A percentile compares a stretch with the other conserved stretches of the same genome.
phyloP scores from a whole-genome alignment of 768 basidiomycete genomes.

The Obba rivulosa region DNA sequence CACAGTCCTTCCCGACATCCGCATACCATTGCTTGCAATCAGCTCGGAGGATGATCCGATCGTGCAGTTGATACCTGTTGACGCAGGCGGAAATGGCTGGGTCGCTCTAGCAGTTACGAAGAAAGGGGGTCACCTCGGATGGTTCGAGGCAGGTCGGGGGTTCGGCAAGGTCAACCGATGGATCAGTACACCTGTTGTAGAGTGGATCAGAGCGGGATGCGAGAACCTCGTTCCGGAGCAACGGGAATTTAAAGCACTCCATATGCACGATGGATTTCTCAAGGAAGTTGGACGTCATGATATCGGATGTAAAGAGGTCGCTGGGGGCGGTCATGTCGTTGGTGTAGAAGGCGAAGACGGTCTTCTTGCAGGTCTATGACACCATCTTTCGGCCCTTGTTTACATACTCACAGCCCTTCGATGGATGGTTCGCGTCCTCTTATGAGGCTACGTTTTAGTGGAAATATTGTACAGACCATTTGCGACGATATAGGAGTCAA shows the following conservation, averaged over 20 bases:
- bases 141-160: slow-evolving; percentile 54
- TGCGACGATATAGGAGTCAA: slow-evolving; percentile 25
- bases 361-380: slow-evolving; percentile 58
- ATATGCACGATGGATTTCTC: slow-evolving; percentile 54
- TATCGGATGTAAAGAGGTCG: slow-evolving; percentile 55
- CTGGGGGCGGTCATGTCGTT: slow-evolving; percentile 46
- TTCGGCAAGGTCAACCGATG: slow-evolving; percentile 28
- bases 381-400: no score
- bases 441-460: not conserved
- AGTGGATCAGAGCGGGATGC: slow-evolving; percentile 60
- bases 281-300: slow-evolving; percentile 51
- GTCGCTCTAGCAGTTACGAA: slow-evolving; percentile 58
- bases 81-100: slow-evolving; percentile 46
- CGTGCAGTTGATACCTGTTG: slow-evolving; percentile 55
- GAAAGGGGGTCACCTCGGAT: slow-evolving; percentile 76
- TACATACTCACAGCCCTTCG: no score
- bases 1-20: slow-evolving; percentile 49
- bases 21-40: slow-evolving; percentile 70
- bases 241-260: slow-evolving; percentile 29
- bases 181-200: slow-evolving; percentile 65
- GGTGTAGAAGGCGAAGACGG: slow-evolving; percentile 49
- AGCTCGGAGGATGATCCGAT: slow-evolving; percentile 78
- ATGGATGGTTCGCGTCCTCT: no score
- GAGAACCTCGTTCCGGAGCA: slow-evolving; percentile 42
- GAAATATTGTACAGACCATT: slow-evolving; percentile 2